These are phyloP conservation scores for Fonsecaea monophora DNA, from an alignment of 2,329 filamentous ascomycete species.

Conservation along the genomic window DNA sequence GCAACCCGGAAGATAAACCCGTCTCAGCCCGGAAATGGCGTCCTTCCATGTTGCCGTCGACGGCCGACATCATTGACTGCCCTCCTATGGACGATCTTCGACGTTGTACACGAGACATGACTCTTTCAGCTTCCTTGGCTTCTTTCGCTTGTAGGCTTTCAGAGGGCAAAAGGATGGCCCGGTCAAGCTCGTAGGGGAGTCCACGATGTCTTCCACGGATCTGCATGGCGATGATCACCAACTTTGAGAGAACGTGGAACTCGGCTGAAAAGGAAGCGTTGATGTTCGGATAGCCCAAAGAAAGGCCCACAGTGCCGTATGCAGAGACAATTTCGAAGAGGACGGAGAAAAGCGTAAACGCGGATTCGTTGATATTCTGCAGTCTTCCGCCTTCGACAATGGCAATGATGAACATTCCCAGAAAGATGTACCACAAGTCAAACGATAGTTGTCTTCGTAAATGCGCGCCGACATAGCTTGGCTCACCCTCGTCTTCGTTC, in stretches of 20 bases:
- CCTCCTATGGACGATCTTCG: slow-evolving; percentile 30
- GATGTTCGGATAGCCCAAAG: slow-evolving; percentile 76
- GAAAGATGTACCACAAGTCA: slow-evolving; percentile 95
- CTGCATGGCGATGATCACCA: slow-evolving; percentile 72
- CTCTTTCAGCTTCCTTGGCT: slow-evolving; percentile 37
- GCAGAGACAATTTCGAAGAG: slow-evolving; percentile 89
- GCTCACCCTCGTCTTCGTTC: slow-evolving; percentile 62
- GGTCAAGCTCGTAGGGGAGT: slow-evolving; percentile 70
- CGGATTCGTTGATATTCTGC: slow-evolving; percentile 63
- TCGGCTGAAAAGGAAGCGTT: slow-evolving; percentile 84
- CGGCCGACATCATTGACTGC: slow-evolving; percentile 32
- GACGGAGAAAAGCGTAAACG: slow-evolving; percentile 70
- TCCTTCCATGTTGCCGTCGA: slow-evolving; percentile 33
- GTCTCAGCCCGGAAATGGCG: slow-evolving; percentile 35
- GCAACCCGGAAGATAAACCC: slow-evolving; percentile 28
- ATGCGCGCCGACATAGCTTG: slow-evolving; percentile 89
- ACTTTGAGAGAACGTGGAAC: slow-evolving; percentile 73
- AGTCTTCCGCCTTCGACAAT: slow-evolving; percentile 83
- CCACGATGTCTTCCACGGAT: slow-evolving; percentile 70
- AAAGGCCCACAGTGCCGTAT: slow-evolving; percentile 92
- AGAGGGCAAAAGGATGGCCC: slow-evolving; percentile 71
- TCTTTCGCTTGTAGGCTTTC: slow-evolving; percentile 42
- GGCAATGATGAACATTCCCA: slow-evolving; percentile 89
- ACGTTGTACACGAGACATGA: slow-evolving; percentile 34
- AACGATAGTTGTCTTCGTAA: slow-evolving; percentile 92